These are phyloP conservation scores for Avena eriantha DNA, from an alignment of 176 grass and related monocot genomes.

Conservation along the genomic window DNA sequence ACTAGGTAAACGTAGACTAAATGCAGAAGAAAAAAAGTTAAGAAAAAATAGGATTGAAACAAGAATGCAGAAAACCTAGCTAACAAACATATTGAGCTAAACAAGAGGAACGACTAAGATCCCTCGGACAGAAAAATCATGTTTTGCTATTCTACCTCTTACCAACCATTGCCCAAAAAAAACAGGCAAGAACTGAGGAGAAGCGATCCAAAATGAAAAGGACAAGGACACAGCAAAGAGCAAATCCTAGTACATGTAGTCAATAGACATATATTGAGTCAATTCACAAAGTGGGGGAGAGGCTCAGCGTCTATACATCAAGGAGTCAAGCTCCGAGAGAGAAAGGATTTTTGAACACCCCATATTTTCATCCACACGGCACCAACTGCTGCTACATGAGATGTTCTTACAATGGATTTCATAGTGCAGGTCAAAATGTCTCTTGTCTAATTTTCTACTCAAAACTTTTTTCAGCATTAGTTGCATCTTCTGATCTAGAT, in stretches of 20 bases:
- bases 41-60: no score
- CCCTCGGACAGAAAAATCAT: not conserved
- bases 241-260: not conserved
- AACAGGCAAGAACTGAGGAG: not conserved
- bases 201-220: not conserved
- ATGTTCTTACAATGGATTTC: constrained; percentile 1
- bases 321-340: not conserved
- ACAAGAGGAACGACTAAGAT: not conserved
- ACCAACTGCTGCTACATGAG: not conserved
- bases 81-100: not conserved
- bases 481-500: constrained; percentile 12
- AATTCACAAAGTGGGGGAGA: not conserved
- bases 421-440: not conserved
- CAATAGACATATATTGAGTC: not conserved
- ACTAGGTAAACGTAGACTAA: no score
- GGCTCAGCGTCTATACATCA: not conserved
- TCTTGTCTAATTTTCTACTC: not conserved
- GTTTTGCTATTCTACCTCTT: not conserved
- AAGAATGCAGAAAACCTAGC: no score
- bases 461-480: not conserved
- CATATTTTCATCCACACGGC: not conserved
- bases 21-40: no score
- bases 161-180: not conserved
- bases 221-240: not conserved
- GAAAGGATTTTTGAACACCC: not conserved